Conservation (phyloP, 1,284 basidiomycete genomes). For the Ganoderma lingzhi region DNA sequence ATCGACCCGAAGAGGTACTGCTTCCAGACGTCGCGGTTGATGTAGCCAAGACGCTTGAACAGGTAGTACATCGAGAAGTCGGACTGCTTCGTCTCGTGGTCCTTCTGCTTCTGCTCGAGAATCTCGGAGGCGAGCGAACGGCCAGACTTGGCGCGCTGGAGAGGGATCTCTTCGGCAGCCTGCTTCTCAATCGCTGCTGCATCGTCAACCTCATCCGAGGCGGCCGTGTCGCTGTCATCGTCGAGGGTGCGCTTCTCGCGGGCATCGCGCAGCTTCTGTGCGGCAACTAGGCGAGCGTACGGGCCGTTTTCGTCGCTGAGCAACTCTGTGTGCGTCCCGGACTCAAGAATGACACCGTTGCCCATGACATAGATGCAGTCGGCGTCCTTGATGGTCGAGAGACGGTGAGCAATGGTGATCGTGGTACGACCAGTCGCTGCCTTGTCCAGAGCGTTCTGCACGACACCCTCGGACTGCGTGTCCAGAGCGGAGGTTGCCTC, state of each 20-base stretch:
- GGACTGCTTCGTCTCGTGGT: slow-evolving; percentile 45
- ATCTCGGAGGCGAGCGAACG: slow-evolving; percentile 79
- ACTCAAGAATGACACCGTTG: slow-evolving; percentile 84
- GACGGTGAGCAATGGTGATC: slow-evolving; percentile 80
- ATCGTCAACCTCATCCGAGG: slow-evolving; percentile 47
- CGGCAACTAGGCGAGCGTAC: slow-evolving; percentile 81
- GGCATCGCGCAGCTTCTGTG: slow-evolving; percentile 79
- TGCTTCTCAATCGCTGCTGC: slow-evolving; percentile 61
- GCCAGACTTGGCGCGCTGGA: slow-evolving; percentile 71
- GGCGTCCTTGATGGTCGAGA: slow-evolving; percentile 84
- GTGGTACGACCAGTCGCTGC: slow-evolving; percentile 85
- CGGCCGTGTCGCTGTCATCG: slow-evolving; percentile 41
- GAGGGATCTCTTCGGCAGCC: slow-evolving; percentile 65
- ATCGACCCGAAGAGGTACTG: slow-evolving; percentile 64
- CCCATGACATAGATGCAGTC: slow-evolving; percentile 91
- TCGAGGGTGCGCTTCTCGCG: slow-evolving; percentile 44
- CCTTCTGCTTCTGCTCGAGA: slow-evolving; percentile 54
- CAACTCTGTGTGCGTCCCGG: slow-evolving; percentile 85
- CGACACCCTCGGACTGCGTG: slow-evolving; percentile 90
- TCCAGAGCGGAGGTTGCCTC: slow-evolving; percentile 93
- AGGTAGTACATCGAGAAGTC: slow-evolving; percentile 60
- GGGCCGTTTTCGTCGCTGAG: slow-evolving; percentile 69
- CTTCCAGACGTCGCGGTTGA: slow-evolving; percentile 68
- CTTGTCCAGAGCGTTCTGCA: slow-evolving; percentile 95
- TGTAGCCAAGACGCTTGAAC: slow-evolving; percentile 74